Conservation (phyloP, 352 stramenopile species). For the Achlya hypogyna region DNA sequence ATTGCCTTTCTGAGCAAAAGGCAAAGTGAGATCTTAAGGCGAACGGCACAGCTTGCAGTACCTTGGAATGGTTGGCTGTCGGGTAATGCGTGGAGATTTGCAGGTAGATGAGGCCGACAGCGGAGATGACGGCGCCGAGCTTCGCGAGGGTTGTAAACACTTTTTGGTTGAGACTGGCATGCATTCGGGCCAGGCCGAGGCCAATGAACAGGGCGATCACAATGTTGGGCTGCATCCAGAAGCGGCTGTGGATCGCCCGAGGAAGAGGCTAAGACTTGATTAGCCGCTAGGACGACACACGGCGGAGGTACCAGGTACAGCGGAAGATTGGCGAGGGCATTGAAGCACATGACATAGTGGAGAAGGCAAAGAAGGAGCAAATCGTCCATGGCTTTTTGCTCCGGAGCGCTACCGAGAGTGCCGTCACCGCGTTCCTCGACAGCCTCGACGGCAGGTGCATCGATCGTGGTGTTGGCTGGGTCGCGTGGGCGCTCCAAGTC, state of each 20-base stretch:
- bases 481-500: background rate
- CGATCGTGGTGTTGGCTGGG: background rate
- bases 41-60: background rate
- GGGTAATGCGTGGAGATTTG: conserved; percentile 10
- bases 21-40: background rate
- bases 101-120: background rate
- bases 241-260: conserved; percentile 23
- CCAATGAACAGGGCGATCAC: conserved; percentile 49
- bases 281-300: conserved; percentile 21
- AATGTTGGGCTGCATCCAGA: conserved; percentile 73
- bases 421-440: background rate
- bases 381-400: conserved; percentile 7
- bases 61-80: conserved; percentile 10
- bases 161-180: background rate
- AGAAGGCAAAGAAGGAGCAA: conserved; percentile 30
- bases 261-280: background rate
- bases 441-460: background rate
- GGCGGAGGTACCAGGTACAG: conserved; percentile 58
- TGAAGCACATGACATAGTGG: conserved; percentile 71
- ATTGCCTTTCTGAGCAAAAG: conserved; percentile 18
- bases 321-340: conserved; percentile 65
- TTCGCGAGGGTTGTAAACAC: background rate
- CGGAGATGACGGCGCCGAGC: background rate
- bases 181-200: conserved; percentile 27
- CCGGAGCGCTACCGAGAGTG: background rate